Evolutionary conservation across 805 yeast species (phyloP).

Genomic region (Metschnikowia vanudenii): DNA sequence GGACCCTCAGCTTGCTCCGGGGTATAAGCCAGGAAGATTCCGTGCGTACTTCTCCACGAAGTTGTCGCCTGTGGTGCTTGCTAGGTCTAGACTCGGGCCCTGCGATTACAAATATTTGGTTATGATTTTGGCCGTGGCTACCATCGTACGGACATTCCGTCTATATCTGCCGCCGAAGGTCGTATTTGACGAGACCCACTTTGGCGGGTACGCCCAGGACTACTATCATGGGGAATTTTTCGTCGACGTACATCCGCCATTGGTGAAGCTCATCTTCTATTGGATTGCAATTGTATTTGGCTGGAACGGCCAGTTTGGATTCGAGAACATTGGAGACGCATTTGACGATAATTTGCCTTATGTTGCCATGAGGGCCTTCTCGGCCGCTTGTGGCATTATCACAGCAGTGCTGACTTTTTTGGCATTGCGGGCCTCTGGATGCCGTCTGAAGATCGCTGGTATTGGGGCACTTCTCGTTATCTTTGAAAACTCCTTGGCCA

Average conservation of each 20-base stretch:
- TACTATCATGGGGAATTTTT: slow-evolving; percentile 60
- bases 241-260: slow-evolving; percentile 73
- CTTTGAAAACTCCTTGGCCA: slow-evolving; percentile 64
- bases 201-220: slow-evolving; percentile 38
- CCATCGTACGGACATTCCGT: slow-evolving; percentile 31
- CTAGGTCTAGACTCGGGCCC: slow-evolving; percentile 16
- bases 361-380: slow-evolving; percentile 54
- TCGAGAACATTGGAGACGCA: slow-evolving; percentile 43
- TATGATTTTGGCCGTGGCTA: slow-evolving; percentile 19
- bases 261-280: slow-evolving; percentile 59
- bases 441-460: slow-evolving; percentile 49
- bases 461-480: slow-evolving; percentile 51
- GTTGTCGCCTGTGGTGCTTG: slow-evolving; percentile 17
- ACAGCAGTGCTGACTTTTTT: slow-evolving; percentile 53
- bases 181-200: slow-evolving; percentile 49
- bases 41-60: slow-evolving; percentile 31
- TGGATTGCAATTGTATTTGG: slow-evolving; percentile 52
- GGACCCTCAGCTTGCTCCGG: slow-evolving; percentile 20
- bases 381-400: slow-evolving; percentile 54
- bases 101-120: slow-evolving; percentile 13
- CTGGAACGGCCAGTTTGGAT: slow-evolving; percentile 45
- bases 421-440: slow-evolving; percentile 55
- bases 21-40: slow-evolving; percentile 30
- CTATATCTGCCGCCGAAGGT: slow-evolving; percentile 38
- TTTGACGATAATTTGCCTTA: slow-evolving; percentile 41